Percentiles rank a stretch among this genome's conserved stretches.
These are phyloP conservation scores for Podospora appendiculata DNA, from an alignment of 495 filamentous ascomycete species.

Conservation along the genomic window DNA sequence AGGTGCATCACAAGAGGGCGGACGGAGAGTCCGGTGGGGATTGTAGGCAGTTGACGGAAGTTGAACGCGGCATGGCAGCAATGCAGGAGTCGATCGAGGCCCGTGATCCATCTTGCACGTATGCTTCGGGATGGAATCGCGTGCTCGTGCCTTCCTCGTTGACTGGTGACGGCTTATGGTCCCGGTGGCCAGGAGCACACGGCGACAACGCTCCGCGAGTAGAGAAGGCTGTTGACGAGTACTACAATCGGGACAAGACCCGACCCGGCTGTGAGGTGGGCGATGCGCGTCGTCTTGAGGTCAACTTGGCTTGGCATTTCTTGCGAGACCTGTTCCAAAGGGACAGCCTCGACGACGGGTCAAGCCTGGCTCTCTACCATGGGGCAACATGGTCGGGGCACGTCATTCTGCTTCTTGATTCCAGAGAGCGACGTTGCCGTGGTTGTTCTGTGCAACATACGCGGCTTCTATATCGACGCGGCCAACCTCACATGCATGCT, in stretches of 20 bases:
- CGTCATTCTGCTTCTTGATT: conserved; percentile 10
- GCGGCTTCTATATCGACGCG: conserved; percentile 9
- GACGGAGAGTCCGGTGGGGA: no score
- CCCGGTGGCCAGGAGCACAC: conserved; percentile 11
- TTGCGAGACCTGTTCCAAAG: background rate
- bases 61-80: conserved; percentile 10
- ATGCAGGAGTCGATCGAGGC: background rate
- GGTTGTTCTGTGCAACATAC: conserved; percentile 14
- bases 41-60: background rate
- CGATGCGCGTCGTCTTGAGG: background rate
- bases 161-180: background rate
- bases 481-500: conserved; percentile 12
- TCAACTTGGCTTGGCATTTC: background rate
- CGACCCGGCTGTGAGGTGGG: background rate
- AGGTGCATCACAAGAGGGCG: background rate
- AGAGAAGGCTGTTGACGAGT: background rate
- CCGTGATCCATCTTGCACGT: conserved; percentile 3
- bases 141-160: background rate
- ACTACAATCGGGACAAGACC: background rate
- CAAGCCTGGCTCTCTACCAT: conserved; percentile 11
- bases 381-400: conserved; percentile 20
- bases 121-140: conserved; percentile 9
- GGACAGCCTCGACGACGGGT: background rate
- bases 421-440: conserved; percentile 3
- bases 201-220: conserved; percentile 9